These are phyloP conservation scores for Chaetomium olivaceum DNA, from an alignment of 2,329 filamentous ascomycete genomes.

Conservation along the genomic window DNA sequence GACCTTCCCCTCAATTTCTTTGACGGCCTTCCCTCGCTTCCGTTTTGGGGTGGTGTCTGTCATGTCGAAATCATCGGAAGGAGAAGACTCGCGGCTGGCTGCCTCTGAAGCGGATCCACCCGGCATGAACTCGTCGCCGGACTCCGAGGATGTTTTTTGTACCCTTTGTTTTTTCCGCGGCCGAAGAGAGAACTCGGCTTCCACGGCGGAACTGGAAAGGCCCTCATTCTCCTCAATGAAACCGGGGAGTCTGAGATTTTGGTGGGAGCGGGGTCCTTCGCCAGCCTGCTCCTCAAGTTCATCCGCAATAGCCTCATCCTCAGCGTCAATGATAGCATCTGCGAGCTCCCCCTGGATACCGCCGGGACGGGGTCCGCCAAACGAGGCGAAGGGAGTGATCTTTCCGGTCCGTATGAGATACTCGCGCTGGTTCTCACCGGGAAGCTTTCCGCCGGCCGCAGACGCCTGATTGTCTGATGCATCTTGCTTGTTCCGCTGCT, in stretches of 20 bases:
- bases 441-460: conserved; percentile 48
- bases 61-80: conserved; percentile 43
- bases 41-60: conserved; percentile 42
- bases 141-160: conserved; percentile 37
- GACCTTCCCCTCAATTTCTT: conserved; percentile 44
- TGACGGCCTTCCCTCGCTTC: conserved; percentile 44
- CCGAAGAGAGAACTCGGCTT: conserved; percentile 59
- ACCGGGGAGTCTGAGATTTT: conserved; percentile 70
- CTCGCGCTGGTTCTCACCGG: conserved; percentile 81
- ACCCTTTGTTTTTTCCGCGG: conserved; percentile 58
- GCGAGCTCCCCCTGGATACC: conserved; percentile 69
- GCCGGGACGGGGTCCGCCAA: conserved; percentile 63
- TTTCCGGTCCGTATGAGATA: conserved; percentile 95
- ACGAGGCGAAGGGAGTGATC: conserved; percentile 90
- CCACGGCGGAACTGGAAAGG: conserved; percentile 38
- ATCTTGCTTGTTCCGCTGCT: conserved; percentile 64
- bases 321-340: conserved; percentile 77
- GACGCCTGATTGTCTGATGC: conserved; percentile 42
- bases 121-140: conserved; percentile 49
- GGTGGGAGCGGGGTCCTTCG: conserved; percentile 64
- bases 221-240: conserved; percentile 58
- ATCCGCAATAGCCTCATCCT: conserved; percentile 65
- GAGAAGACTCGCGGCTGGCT: conserved; percentile 36
- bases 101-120: conserved; percentile 32
- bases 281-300: conserved; percentile 47